Base-by-base conservation (phyloP, 2,329 filamentous ascomycete genomes). In the Ambrosiella beaveri region DNA sequence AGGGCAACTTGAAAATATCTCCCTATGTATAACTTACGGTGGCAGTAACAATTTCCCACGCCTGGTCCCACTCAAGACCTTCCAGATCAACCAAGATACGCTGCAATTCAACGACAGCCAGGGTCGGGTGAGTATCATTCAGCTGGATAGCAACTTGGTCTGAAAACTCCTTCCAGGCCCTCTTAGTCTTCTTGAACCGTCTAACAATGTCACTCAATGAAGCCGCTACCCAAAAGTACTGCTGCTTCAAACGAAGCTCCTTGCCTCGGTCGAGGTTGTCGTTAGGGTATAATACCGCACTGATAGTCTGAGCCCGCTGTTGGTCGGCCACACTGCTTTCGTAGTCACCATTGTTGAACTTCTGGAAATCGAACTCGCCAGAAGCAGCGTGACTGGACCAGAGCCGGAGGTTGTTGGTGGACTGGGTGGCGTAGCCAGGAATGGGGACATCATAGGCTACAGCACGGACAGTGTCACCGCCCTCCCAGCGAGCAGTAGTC, bases 151-250 rank as follows among this genome's bases (percentile, higher is more conserved):
- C 93, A 61, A 97, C 85, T 69, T 96, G 89, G 54, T 94, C 91
- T 50, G 91, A 78, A 72, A 98, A 98, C 66, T 95, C 86, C 63
- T 73, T 84, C 93, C 93, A 98, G 7, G 85, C 74, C 62, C 91
- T 84, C 74, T 88, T 89, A 15, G 88, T 83, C 79, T 97, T 98
- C 78, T 97, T 98, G 82, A 97, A 98, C 60, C 93, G 84, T 60
- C 93, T 86, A 61, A 98, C 86, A 68, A 98, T 98, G 66, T 98
- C 93, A 67, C 88, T 88, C 3, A 98, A 78, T 13, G 93, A 98
- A 13, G 93, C 93, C 56, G 93, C 90, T 67, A 95, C 95, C 93
- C 93, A 98, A 74, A 98, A 98, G 77, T 98, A 98, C 71, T 98
- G 93, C 71, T 98, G 93, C 79, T 98, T 98, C 70, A 98, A 73